Base-by-base conservation (phyloP, 2,329 filamentous ascomycete genomes). In the Sclerotinia spermophila region DNA sequence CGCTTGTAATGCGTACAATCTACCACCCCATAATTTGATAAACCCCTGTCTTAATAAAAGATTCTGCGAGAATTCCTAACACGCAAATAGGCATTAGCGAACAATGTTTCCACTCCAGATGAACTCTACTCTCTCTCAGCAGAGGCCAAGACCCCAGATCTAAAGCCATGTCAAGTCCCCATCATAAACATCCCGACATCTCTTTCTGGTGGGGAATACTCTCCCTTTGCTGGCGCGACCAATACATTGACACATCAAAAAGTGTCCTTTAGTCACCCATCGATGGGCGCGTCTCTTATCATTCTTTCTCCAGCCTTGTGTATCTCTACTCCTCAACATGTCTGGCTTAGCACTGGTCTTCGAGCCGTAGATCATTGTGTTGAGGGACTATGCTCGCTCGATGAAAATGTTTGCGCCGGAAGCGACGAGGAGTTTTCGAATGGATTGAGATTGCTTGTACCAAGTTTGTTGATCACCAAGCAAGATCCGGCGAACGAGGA, bases 291-390 rank as follows among this genome's bases (percentile, higher is more conserved):
- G 0, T 77, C 82, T 6, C 81, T 90, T 5, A 81, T 89, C 7
- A 85, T 90, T 51, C 83, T 88, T 2, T 87, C 89, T 70, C 85
- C 87, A 2, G 79, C 81, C 21, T 79, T 89, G 0, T 82, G 81
- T 24, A 77, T 80, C 2, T 84, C 83, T 0, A 89, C 86, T 0
- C 87, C 87, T 0, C 79, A 81, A 1, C 79, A 79, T 30, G 81
- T 87, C 30, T 90, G 87, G 87, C 79, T 89, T 1, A 85, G 84
- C 58, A 87, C 86, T 0, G 87, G 88, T 0, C 81, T 89, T 11
- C 81, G 86, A 13, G 82, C 84, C 0, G 82, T 89, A 0, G 86
- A 89, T 73, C 86, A 88, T 75, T 88, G 86, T 70, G 83, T 89
- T 5, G 86, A 89, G 77, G 84, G 84, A 1, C 76, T 86, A 6